Conservation (phyloP, 2,329 filamentous ascomycete genomes). For the Colletotrichum phormii region DNA sequence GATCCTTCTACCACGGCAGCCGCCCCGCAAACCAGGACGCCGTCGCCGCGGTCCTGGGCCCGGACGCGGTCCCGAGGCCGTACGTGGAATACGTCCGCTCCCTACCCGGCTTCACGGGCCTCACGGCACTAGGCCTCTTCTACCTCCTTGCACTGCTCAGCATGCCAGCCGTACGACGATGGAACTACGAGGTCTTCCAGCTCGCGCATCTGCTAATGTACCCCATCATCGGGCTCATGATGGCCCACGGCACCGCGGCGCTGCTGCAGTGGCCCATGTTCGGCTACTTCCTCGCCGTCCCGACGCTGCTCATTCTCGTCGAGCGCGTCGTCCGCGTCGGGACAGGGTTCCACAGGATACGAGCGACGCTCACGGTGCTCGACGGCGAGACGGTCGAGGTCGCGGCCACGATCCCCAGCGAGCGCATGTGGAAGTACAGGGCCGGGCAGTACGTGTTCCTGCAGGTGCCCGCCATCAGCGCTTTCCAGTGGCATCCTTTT, state of each 20-base stretch:
- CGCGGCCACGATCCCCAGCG: constrained; percentile 58
- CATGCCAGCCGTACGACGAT: constrained; percentile 60
- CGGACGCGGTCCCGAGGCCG: constrained; percentile 53
- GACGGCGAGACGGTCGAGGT: constrained; percentile 65
- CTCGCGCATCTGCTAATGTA: constrained; percentile 68
- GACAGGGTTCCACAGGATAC: constrained; percentile 60
- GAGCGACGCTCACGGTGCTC: constrained; percentile 59
- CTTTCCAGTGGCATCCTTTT: constrained; percentile 71
- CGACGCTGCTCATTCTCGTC: constrained; percentile 60
- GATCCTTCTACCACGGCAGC: constrained; percentile 64
- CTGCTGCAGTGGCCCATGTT: constrained; percentile 67
- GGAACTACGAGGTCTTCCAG: constrained; percentile 69
- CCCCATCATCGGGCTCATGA: constrained; percentile 66
- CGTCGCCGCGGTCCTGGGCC: constrained; percentile 57
- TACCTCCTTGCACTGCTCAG: constrained; percentile 61
- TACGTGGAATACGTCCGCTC: constrained; percentile 61
- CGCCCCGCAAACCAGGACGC: constrained; percentile 54
- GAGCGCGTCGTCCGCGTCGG: constrained; percentile 60
- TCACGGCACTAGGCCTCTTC: constrained; percentile 61
- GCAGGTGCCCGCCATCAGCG: constrained; percentile 63
- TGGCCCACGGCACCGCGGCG: constrained; percentile 63
- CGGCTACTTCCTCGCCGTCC: constrained; percentile 67
- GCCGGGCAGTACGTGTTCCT: constrained; percentile 70
- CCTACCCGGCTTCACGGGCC: constrained; percentile 62
- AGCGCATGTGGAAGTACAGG: constrained; percentile 62